These are phyloP conservation scores for Sugiyamaella americana DNA, from an alignment of 805 yeast genomes.

Conservation along the genomic window DNA sequence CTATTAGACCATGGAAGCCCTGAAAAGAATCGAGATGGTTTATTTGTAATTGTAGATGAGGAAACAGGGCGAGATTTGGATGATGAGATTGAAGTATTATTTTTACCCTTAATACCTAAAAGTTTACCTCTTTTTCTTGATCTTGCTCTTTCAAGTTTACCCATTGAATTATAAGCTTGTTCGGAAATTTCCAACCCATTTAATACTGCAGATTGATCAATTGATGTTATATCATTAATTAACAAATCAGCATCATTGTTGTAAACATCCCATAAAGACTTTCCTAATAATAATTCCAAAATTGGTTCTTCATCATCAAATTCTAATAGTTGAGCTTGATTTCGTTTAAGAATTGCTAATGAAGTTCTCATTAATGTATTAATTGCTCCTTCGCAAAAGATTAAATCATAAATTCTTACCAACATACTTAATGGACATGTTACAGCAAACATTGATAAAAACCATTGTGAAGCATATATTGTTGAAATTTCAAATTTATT, in stretches of 20 bases:
- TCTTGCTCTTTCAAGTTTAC: slow-evolving; percentile 1
- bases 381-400: slow-evolving; percentile 49
- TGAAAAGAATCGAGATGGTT: background rate
- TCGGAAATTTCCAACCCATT: slow-evolving; percentile 4
- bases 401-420: slow-evolving; percentile 46
- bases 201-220: slow-evolving; percentile 3
- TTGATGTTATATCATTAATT: slow-evolving; percentile 27
- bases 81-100: slow-evolving; percentile 1
- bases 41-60: background rate
- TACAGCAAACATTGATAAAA: slow-evolving; percentile 52
- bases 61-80: background rate
- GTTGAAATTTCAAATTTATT: slow-evolving; percentile 38
- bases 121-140: background rate
- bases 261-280: slow-evolving; percentile 39
- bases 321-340: slow-evolving; percentile 36
- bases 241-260: slow-evolving; percentile 34
- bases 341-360: slow-evolving; percentile 44
- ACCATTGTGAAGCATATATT: slow-evolving; percentile 57
- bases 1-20: background rate
- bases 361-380: slow-evolving; percentile 51
- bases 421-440: slow-evolving; percentile 52
- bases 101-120: background rate
- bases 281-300: slow-evolving; percentile 37
- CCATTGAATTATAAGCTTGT: background rate
- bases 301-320: slow-evolving; percentile 38